These are phyloP conservation scores for Phytopythium litorale DNA, from an alignment of 352 stramenopile species.

Conservation along the genomic window DNA sequence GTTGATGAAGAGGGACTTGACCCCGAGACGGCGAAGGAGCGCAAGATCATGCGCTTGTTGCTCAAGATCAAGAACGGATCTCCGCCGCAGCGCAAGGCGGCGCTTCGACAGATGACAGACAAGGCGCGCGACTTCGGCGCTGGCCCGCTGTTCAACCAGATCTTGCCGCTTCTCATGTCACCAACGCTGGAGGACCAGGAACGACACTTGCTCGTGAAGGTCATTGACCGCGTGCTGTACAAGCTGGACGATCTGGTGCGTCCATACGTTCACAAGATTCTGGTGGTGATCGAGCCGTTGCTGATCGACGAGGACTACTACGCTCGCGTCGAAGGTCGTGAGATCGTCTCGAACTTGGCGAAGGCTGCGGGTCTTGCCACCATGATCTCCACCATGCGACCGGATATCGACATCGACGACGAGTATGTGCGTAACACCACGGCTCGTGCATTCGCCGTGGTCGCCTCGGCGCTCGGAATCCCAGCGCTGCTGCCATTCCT, in stretches of 20 bases:
- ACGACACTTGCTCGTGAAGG: constrained; percentile 98
- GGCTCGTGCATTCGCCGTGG: constrained; percentile 97
- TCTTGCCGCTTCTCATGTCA: constrained; percentile 98
- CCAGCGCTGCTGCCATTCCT: constrained; percentile 97
- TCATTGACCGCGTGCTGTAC: constrained; percentile 99
- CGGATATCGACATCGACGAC: constrained; percentile 98
- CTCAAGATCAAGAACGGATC: constrained; percentile 99
- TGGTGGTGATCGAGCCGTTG: constrained; percentile 98
- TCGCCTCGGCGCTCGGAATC: constrained; percentile 98
- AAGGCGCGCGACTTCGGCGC: constrained; percentile 97
- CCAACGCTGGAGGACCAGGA: constrained; percentile 99
- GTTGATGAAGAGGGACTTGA: constrained; percentile 83
- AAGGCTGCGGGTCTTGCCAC: constrained; percentile 98
- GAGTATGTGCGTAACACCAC: constrained; percentile 99
- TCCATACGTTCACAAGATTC: constrained; percentile 99
- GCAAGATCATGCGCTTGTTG: constrained; percentile 97
- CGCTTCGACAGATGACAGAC: constrained; percentile 96
- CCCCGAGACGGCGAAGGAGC: constrained; percentile 93
- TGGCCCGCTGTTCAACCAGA: constrained; percentile 98
- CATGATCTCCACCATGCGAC: constrained; percentile 99
- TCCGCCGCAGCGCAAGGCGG: constrained; percentile 95
- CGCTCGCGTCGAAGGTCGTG: constrained; percentile 96
- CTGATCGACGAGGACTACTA: constrained; percentile 99
- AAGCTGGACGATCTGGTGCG: constrained; percentile 98
- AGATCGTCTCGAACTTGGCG: constrained; percentile 99